Evolutionary conservation across 2,329 filamentous ascomycete genomes (phyloP).

Genomic region (Calonectria hawksworthii): DNA sequence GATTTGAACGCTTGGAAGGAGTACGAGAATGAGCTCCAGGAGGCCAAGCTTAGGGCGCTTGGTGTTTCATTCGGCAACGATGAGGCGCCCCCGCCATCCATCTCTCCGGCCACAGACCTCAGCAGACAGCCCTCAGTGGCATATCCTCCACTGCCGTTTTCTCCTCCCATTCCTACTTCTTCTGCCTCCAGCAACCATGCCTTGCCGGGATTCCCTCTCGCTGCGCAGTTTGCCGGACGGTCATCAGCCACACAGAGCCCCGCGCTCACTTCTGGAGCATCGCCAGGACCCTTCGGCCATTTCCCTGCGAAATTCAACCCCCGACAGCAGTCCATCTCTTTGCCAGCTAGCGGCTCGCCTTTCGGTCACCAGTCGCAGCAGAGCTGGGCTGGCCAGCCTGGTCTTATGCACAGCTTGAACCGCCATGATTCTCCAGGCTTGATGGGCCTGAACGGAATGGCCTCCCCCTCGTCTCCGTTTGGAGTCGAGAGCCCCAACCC

Average conservation of each 20-base stretch:
- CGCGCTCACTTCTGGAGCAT: conserved; percentile 74
- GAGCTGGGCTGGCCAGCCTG: conserved; percentile 70
- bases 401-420: conserved; percentile 66
- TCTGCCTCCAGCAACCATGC: conserved; percentile 80
- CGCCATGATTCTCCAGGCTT: conserved; percentile 76
- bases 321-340: conserved; percentile 76
- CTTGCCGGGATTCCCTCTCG: conserved; percentile 69
- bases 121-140: conserved; percentile 80
- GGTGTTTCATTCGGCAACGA: conserved; percentile 87
- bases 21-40: conserved; percentile 86
- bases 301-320: conserved; percentile 74
- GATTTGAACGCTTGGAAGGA: conserved; percentile 79
- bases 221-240: conserved; percentile 70
- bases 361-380: conserved; percentile 75
- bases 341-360: conserved; percentile 74
- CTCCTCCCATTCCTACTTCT: conserved; percentile 84
- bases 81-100: conserved; percentile 73
- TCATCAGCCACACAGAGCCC: conserved; percentile 74
- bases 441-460: conserved; percentile 64
- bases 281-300: conserved; percentile 78
- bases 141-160: conserved; percentile 83
- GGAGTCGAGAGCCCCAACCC: conserved; percentile 63
- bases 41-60: conserved; percentile 92
- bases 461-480: conserved; percentile 77
- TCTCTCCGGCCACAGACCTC: conserved; percentile 76